Percentiles rank a stretch among this genome's conserved stretches.
Evolutionary conservation across 345 rosid genomes (phyloP).

Genomic region (Kernera saxatilis): DNA sequence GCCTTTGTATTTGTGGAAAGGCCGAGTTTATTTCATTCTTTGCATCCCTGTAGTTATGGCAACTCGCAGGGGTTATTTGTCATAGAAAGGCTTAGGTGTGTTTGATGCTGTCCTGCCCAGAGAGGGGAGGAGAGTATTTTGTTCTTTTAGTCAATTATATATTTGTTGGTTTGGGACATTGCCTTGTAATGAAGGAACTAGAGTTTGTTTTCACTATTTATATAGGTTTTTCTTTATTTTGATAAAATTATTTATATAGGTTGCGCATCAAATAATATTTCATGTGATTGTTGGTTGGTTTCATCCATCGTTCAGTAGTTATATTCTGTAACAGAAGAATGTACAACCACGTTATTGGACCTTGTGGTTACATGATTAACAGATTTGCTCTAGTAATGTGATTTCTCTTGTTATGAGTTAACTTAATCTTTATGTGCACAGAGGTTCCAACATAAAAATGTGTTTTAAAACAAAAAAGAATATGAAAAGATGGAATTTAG

Average conservation of each 20-base stretch:
- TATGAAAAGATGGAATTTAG: too few relatives aligned
- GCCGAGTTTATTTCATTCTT: slow-evolving; percentile 31
- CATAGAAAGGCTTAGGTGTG: slow-evolving; percentile 29
- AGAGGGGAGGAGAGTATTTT: slow-evolving; percentile 24
- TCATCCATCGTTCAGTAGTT: not conserved
- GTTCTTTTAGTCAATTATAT: not conserved
- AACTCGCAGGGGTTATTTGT: slow-evolving; percentile 32
- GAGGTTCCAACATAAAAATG: too few relatives aligned
- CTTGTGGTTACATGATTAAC: not conserved
- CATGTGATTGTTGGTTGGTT: not conserved
- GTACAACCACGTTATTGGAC: not conserved
- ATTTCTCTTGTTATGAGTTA: too few relatives aligned
- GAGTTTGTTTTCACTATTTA: slow-evolving; percentile 10
- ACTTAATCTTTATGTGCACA: too few relatives aligned
- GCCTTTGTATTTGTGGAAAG: slow-evolving; percentile 32
- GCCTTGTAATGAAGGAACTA: slow-evolving; percentile 27
- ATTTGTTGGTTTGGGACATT: slow-evolving; percentile 15
- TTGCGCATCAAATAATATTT: not conserved
- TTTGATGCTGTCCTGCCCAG: slow-evolving; percentile 27
- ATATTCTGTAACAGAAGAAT: not conserved
- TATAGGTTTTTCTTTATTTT: not conserved
- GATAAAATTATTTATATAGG: not conserved
- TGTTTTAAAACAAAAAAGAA: too few relatives aligned
- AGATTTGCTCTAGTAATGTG: too few relatives aligned
- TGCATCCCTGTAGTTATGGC: slow-evolving; percentile 35